Evolutionary conservation across 495 filamentous ascomycete species (phyloP).

Genomic region (Aspergillus nidulans): DNA sequence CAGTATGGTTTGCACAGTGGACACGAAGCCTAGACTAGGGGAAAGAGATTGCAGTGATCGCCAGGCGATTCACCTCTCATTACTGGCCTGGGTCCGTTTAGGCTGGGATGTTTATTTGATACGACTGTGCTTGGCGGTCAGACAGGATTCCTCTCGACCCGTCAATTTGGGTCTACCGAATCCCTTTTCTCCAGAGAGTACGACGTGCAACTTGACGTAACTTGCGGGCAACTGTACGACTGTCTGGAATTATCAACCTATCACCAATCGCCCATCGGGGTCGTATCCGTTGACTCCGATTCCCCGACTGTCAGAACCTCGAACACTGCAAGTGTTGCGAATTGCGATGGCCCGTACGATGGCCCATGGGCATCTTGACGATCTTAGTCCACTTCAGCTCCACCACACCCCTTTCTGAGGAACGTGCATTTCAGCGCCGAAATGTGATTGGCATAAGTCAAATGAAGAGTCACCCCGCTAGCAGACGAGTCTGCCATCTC

Average conservation of each 20-base stretch:
- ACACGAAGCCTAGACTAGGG: not conserved
- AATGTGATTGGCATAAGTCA: conserved; percentile 17
- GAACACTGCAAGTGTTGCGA: not conserved
- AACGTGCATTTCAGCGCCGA: conserved; percentile 13
- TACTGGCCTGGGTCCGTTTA: not conserved
- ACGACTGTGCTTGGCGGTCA: conserved; percentile 2
- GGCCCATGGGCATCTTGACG: conserved; percentile 18
- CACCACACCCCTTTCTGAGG: conserved; percentile 14
- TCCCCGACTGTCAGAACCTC: conserved; percentile 14
- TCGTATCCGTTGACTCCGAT: not conserved
- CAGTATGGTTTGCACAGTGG: not conserved
- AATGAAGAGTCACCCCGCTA: conserved; percentile 20
- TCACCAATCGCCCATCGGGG: conserved; percentile 1
- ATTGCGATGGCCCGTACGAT: not conserved
- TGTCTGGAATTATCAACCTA: not conserved
- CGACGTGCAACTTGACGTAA: not conserved
- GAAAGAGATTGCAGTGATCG: conserved; percentile 2
- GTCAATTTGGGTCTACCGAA: conserved; percentile 18
- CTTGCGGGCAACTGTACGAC: not conserved
- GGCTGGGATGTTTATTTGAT: not conserved
- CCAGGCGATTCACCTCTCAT: conserved; percentile 2
- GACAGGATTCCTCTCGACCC: conserved; percentile 15
- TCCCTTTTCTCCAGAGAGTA: conserved; percentile 7
- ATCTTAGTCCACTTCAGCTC: conserved; percentile 18
- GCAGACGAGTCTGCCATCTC: conserved; percentile 9